A percentile compares a stretch with the other conserved stretches of the same genome.
Conservation (phyloP, 805 yeast species). For the Lipomyces starkeyi region DNA sequence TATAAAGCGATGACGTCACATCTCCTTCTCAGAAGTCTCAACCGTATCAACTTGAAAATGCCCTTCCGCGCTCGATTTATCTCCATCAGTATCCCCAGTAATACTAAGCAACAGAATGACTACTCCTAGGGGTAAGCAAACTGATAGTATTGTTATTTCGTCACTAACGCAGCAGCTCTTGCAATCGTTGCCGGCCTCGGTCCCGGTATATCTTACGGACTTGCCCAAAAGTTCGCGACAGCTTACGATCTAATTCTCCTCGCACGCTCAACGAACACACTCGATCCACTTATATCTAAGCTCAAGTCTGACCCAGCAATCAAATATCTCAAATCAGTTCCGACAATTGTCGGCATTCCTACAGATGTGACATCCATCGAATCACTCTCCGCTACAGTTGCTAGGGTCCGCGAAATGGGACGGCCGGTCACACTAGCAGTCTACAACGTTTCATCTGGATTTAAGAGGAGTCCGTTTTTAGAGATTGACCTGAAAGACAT, state of each 20-base stretch:
- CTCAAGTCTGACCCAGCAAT: constrained; percentile 13
- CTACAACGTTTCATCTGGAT: constrained; percentile 32
- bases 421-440: constrained; percentile 30
- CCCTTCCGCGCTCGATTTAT: no score
- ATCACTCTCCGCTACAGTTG: constrained; percentile 15
- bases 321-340: constrained; percentile 8
- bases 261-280: constrained; percentile 21
- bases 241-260: constrained; percentile 28
- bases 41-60: no score
- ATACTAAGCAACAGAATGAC: background rate
- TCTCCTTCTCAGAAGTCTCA: no score
- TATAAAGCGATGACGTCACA: background rate
- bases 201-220: constrained; percentile 28
- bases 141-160: background rate
- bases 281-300: constrained; percentile 2
- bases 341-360: constrained; percentile 16
- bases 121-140: background rate
- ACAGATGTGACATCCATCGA: constrained; percentile 24
- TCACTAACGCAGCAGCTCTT: constrained; percentile 19
- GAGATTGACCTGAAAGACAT: constrained; percentile 18
- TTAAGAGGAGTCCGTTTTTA: constrained; percentile 24
- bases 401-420: constrained; percentile 10
- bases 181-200: constrained; percentile 35
- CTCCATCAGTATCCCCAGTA: no score
- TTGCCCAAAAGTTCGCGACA: constrained; percentile 25